Evolutionary conservation across 768 basidiomycete genomes (phyloP).

Genomic region (Mrakia hoshinonis): DNA sequence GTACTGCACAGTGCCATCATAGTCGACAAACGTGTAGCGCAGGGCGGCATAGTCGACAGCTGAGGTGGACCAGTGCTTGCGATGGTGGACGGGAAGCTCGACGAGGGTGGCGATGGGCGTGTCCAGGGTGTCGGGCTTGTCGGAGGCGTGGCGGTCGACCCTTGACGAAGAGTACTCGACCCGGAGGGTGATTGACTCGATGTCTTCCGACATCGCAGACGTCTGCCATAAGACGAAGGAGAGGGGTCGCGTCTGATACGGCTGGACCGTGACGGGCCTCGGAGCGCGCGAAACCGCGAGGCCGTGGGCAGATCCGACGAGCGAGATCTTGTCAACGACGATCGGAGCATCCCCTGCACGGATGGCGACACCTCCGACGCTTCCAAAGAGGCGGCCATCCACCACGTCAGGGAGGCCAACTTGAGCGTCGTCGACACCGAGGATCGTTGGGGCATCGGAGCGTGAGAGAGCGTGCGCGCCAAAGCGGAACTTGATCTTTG

Average conservation of each 20-base stretch:
- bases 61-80: conserved; percentile 1
- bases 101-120: too few relatives aligned
- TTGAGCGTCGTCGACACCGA: not conserved
- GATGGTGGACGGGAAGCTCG: not conserved
- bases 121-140: too few relatives aligned
- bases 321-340: conserved; percentile 1
- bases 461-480: conserved; percentile 44
- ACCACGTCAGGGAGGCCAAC: conserved; percentile 51
- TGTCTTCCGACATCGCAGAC: not conserved
- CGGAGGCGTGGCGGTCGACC: not conserved
- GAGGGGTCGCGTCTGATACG: conserved; percentile 16
- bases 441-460: not conserved
- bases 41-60: not conserved
- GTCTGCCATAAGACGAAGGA: conserved; percentile 6
- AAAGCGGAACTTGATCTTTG: conserved; percentile 53
- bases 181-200: not conserved
- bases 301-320: not conserved
- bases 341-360: conserved; percentile 44
- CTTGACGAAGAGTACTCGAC: not conserved
- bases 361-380: conserved; percentile 58
- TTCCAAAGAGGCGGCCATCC: conserved; percentile 62
- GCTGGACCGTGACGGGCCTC: not conserved
- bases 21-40: conserved; percentile 4
- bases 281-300: too few relatives aligned
- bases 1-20: conserved; percentile 31